phyloP scores from a whole-genome alignment of 2,329 filamentous ascomycete species.

The Colletotrichum costaricense region DNA sequence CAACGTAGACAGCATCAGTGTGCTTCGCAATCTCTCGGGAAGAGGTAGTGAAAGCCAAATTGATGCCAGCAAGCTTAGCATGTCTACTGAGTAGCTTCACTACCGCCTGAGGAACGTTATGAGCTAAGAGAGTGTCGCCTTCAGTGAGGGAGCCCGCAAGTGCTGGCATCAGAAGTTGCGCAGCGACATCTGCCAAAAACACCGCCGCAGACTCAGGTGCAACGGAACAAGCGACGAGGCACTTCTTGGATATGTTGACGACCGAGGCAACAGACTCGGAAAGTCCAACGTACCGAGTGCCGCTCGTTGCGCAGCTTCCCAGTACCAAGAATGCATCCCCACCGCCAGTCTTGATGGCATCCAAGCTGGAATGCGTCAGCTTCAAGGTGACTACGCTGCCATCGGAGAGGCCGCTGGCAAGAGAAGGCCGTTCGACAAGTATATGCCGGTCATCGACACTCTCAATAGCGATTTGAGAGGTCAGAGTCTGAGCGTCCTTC shows the following conservation, averaged over 20 bases:
- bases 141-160: background rate
- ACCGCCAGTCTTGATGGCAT: background rate
- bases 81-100: background rate
- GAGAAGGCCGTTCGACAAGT: background rate
- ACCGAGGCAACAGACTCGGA: background rate
- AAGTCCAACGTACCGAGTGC: background rate
- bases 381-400: background rate
- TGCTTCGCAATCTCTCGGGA: background rate
- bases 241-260: background rate
- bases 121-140: background rate
- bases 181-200: background rate
- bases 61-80: background rate
- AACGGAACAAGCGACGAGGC: background rate
- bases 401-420: background rate
- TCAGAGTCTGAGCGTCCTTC: background rate
- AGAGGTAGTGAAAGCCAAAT: background rate
- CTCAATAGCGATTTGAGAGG: background rate
- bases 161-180: background rate
- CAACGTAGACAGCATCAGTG: background rate
- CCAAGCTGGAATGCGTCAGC: background rate
- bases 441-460: too few species aligned
- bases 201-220: background rate
- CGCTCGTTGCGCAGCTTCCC: background rate
- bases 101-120: background rate
- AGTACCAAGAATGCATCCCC: background rate